Evolutionary conservation across 2,329 filamentous ascomycete genomes (phyloP).

Genomic region (Aureobasidium musti): DNA sequence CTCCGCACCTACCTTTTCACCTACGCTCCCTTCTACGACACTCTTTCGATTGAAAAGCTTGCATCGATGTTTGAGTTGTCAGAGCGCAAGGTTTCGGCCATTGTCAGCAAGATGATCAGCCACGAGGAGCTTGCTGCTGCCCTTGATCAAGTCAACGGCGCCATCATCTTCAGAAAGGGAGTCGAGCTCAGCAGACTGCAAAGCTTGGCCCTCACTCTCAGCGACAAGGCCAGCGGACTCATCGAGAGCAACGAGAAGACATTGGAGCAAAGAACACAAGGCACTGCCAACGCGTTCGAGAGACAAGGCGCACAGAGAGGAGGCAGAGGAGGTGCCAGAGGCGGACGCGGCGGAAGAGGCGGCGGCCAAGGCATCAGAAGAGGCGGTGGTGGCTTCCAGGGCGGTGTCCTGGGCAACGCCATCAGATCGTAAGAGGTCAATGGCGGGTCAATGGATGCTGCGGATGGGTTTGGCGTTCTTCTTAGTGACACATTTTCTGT

Average conservation of each 20-base stretch:
- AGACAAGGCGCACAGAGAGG: slow-evolving; percentile 78
- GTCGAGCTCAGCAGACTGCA: slow-evolving; percentile 96
- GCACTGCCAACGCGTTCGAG: slow-evolving; percentile 93
- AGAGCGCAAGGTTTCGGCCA: slow-evolving; percentile 84
- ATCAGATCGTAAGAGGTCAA: slow-evolving; percentile 48
- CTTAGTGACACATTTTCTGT: slow-evolving; percentile 23
- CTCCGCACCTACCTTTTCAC: slow-evolving; percentile 98
- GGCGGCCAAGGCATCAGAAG: slow-evolving; percentile 66
- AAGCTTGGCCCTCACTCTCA: slow-evolving; percentile 88
- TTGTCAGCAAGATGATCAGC: slow-evolving; percentile 99
- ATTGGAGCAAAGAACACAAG: slow-evolving; percentile 93
- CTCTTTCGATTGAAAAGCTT: slow-evolving; percentile 80
- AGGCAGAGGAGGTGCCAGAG: slow-evolving; percentile 59
- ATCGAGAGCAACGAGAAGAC: slow-evolving; percentile 98
- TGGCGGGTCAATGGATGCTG: slow-evolving; percentile 2
- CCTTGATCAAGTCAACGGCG: slow-evolving; percentile 94
- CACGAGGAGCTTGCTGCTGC: slow-evolving; percentile 97
- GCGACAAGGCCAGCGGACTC: slow-evolving; percentile 92
- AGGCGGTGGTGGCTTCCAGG: slow-evolving; percentile 79
- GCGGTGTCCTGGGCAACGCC: slow-evolving; percentile 69
- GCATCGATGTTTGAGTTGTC: slow-evolving; percentile 95
- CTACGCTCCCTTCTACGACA: slow-evolving; percentile 99
- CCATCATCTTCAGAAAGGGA: slow-evolving; percentile 98
- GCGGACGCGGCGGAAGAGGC: slow-evolving; percentile 63
- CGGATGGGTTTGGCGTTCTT: slow-evolving; percentile 27